Base-by-base conservation (phyloP, 768 basidiomycete genomes). In the Mycena leptocephala region DNA sequence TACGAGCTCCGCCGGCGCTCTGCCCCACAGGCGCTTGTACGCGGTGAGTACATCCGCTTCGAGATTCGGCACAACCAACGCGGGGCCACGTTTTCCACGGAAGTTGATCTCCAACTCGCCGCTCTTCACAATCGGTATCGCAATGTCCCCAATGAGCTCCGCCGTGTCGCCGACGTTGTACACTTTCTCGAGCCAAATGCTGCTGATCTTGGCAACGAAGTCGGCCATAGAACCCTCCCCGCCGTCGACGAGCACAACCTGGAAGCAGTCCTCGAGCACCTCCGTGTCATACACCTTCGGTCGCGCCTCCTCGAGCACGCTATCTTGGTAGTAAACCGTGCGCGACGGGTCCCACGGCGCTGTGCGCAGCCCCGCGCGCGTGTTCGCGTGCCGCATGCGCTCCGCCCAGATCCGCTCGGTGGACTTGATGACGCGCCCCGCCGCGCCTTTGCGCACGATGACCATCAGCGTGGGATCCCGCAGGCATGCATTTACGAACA, bases 401-500 rank as follows among this genome's bases (percentile, higher is more conserved):
- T 78, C 81, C 9, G 74, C 82, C 82, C 85, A 85, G 3, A 84
- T 72, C 22, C 75, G 69, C 30, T 78, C 46, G 1, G 70, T 14
- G 8, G 83, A 84, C 10, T 81, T 76, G 63, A 83, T 83, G 24
- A 84, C 53, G 26, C 79, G 81, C 6, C 79, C 83, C 7, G 76
- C 56, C 7, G 66, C 70, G 28, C 85, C 85, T 63, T 82, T 82
- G 65, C 85, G 84, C 26, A 82, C 76, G 67, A 84, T 77, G 18
- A 83, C 80, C 83, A 83, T 82, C 48, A 85, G 59, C 37, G 83
- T 78, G 26, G 85, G 79, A 41, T 84, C 82, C 41, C 83, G 79
- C 55, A 83, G 64, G 70, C 84, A 85, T 55, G 61, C 81, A 59
- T 84, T 84, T 43, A 82, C 82, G 75, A 85, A 84, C 5, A 70